A percentile compares a stretch with the other conserved stretches of the same genome.
These are phyloP conservation scores for Populus nigra DNA, from an alignment of 345 rosid species.

Conservation along the genomic window DNA sequence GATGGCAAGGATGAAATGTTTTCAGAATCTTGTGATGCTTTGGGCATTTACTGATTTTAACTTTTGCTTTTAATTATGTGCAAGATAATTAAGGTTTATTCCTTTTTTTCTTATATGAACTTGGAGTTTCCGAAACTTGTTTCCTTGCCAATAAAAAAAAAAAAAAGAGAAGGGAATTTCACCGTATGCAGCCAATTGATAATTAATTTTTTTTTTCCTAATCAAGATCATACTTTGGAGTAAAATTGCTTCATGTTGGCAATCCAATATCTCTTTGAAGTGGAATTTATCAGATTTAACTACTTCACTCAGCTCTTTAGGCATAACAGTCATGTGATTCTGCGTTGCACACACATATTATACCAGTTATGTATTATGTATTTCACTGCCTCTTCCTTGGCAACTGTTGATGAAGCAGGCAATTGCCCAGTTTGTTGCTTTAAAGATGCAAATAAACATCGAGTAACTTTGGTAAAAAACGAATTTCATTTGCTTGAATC, in stretches of 20 bases:
- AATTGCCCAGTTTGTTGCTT: background rate
- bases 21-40: background rate
- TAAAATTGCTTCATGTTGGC: no score
- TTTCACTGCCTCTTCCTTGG: background rate
- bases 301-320: background rate
- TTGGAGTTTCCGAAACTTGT: background rate
- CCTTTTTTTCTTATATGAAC: background rate
- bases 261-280: no score
- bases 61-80: background rate
- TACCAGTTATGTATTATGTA: background rate
- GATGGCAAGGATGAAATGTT: background rate
- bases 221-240: background rate
- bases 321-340: background rate
- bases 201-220: background rate
- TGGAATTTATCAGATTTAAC: no score
- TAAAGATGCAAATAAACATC: background rate
- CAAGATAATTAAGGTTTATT: background rate
- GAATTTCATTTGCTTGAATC: no score
- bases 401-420: background rate
- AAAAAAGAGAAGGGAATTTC: no score
- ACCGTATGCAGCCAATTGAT: background rate
- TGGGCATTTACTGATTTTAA: background rate
- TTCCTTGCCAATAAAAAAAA: background rate
- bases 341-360: background rate
- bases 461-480: no score